A percentile compares a stretch with the other conserved stretches of the same genome.
These are phyloP conservation scores for Discostella stelligeroides DNA, from an alignment of 108 stramenopile genomes.

Conservation along the genomic window DNA sequence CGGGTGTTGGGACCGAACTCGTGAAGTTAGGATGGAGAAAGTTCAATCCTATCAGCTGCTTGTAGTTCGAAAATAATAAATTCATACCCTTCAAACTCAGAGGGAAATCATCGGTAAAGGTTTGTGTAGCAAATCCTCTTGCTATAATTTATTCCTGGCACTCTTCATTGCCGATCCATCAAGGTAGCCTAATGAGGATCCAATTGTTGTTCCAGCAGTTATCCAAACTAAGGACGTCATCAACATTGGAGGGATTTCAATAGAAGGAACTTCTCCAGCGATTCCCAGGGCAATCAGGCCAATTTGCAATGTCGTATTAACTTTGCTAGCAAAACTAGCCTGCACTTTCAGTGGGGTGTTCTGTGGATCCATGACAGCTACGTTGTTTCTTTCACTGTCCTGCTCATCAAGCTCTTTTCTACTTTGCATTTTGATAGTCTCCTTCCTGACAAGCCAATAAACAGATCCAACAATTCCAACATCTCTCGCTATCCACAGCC, in stretches of 20 bases:
- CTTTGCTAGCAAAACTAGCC: slow-evolving; percentile 71
- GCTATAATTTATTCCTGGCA: slow-evolving; percentile 36
- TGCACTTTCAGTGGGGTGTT: slow-evolving; percentile 70
- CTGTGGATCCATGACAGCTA: slow-evolving; percentile 57
- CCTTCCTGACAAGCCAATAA: slow-evolving; percentile 38
- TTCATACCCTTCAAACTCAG: neutral
- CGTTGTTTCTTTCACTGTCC: slow-evolving; percentile 18
- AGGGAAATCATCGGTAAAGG: too few species aligned
- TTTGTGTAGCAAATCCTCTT: too few species aligned
- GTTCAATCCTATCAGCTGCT: slow-evolving; percentile 14
- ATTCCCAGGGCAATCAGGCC: slow-evolving; percentile 51
- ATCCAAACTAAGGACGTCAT: slow-evolving; percentile 45
- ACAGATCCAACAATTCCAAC: slow-evolving; percentile 47
- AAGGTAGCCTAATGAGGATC: slow-evolving; percentile 40
- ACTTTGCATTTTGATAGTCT: slow-evolving; percentile 26
- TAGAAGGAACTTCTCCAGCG: slow-evolving; percentile 43
- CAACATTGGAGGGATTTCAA: slow-evolving; percentile 32
- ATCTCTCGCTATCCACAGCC: slow-evolving; percentile 72
- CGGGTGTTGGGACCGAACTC: slow-evolving; percentile 71
- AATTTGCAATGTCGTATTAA: slow-evolving; percentile 84
- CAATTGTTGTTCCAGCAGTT: slow-evolving; percentile 48
- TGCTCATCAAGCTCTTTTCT: slow-evolving; percentile 13
- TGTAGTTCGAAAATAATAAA: too few species aligned
- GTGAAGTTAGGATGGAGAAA: slow-evolving; percentile 58
- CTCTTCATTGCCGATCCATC: slow-evolving; percentile 41